phyloP scores from a whole-genome alignment of 495 filamentous ascomycete species.

The Cetradonia linearis region DNA sequence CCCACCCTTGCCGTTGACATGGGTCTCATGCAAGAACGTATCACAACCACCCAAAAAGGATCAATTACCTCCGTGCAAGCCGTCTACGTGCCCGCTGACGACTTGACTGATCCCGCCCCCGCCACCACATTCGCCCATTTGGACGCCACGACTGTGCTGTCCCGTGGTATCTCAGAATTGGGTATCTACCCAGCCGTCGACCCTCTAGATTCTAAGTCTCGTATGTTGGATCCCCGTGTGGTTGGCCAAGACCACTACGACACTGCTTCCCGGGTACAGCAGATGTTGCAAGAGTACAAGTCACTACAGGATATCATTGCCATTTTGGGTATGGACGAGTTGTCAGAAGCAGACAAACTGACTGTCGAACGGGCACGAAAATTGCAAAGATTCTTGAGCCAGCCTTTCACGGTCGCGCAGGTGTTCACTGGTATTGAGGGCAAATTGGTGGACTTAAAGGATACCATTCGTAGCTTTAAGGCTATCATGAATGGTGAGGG shows the following conservation, averaged over 20 bases:
- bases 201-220: conserved; percentile 97
- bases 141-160: conserved; percentile 99
- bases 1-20: conserved; percentile 99
- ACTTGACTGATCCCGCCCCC: conserved; percentile 99
- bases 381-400: conserved; percentile 97
- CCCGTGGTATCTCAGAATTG: conserved; percentile 99
- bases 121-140: conserved; percentile 99
- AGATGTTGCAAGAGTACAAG: conserved; percentile 99
- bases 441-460: conserved; percentile 92
- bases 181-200: conserved; percentile 99
- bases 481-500: conserved; percentile 89
- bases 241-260: conserved; percentile 97
- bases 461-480: conserved; percentile 96
- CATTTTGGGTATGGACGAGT: conserved; percentile 99
- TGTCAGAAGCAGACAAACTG: conserved; percentile 97
- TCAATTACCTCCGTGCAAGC: conserved; percentile 99
- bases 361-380: conserved; percentile 99
- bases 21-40: conserved; percentile 99
- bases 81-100: conserved; percentile 99
- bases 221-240: conserved; percentile 98
- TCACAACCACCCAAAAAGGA: conserved; percentile 98
- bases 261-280: conserved; percentile 87
- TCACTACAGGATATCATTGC: conserved; percentile 99
- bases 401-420: conserved; percentile 98
- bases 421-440: conserved; percentile 99